Evolutionary conservation across 805 yeast genomes (phyloP).

Genomic region (Sungouiozyma intestinalis): DNA sequence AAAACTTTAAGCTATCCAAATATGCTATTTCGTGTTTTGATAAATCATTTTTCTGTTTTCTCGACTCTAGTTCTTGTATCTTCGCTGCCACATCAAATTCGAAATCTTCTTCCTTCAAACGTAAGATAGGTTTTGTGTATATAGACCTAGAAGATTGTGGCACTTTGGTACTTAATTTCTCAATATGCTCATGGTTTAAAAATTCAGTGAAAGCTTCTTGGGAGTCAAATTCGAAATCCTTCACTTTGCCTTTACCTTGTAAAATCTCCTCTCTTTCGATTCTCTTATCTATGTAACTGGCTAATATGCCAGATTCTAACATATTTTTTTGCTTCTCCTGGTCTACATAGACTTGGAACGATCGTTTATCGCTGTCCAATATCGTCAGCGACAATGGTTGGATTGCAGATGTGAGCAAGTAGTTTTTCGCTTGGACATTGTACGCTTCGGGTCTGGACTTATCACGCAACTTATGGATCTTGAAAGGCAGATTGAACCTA

Average conservation of each 20-base stretch:
- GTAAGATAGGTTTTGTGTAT: slow-evolving; percentile 9
- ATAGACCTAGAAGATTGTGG: slow-evolving; percentile 7
- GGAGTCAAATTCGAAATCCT: slow-evolving; percentile 16
- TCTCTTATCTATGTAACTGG: slow-evolving; percentile 4
- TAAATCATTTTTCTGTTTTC: slow-evolving; percentile 11
- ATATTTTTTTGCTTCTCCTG: slow-evolving; percentile 11
- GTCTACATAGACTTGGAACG: slow-evolving; percentile 13
- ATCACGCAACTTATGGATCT: slow-evolving; percentile 10
- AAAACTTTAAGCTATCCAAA: slow-evolving; percentile 27
- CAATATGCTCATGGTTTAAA: slow-evolving; percentile 6
- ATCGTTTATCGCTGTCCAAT: slow-evolving; percentile 10
- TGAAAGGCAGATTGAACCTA: slow-evolving; percentile 7
- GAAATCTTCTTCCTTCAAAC: slow-evolving; percentile 17
- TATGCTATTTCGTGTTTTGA: slow-evolving; percentile 23
- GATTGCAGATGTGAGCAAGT: slow-evolving; percentile 10
- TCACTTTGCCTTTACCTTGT: neutral
- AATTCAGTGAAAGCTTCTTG: slow-evolving; percentile 10
- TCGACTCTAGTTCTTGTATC: slow-evolving; percentile 17
- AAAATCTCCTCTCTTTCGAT: neutral
- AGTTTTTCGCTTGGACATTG: slow-evolving; percentile 21
- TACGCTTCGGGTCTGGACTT: slow-evolving; percentile 26
- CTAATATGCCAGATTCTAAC: slow-evolving; percentile 15
- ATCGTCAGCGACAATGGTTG: slow-evolving; percentile 23
- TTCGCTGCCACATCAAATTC: slow-evolving; percentile 19
- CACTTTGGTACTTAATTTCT: slow-evolving; percentile 8